Evolutionary conservation across 176 grass and related monocot genomes (phyloP), one percentile per base, ranked within the genome.

Genomic region (Zea luxurians): DNA sequence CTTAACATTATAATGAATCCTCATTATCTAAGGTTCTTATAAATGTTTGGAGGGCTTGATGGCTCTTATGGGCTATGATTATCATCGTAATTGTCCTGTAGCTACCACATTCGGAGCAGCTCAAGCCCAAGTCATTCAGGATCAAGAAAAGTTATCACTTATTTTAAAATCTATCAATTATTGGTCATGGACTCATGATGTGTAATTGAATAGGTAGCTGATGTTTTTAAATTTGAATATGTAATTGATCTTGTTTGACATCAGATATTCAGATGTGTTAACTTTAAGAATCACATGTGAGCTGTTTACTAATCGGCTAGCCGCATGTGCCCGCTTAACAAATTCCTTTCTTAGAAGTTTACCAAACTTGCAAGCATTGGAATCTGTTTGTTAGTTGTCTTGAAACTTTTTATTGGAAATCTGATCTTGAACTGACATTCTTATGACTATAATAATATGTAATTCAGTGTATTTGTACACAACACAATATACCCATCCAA

Each of bases 21-120:
- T 55, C 37, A 63, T 37, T 17, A 48, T 44, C 43, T 63, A 8
- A 4, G 27, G 27, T 27, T 27, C 27, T 27, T 27, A 27, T 27
- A 27, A 27, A 27, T 27, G 27, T 27, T 27, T 27, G 27, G 27
- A 27, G 27, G 27, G 27, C 27, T 27, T 27, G 27, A 27, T 27
- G 27, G n/a, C 54, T 58, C 17, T 62, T 70, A 62, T 48, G 40
- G 48, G 45, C 16, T 36, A 37, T 72, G 27, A 27, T 27, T 7
- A 8, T 86, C 18, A 45, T 54, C 49, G 27, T 66, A 80, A 13
- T 58, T 63, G 17, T 80, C 38, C 38, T 68, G 21, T 53, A 55
- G 37, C 9, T 15, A 64, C 18, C 38, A 59, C 53, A 58, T 60
- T 64, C 37, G 15, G 48, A 65, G 38, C 2, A 75, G 5, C 44